Conservation (phyloP, 1,139 yeast species). For the Debaryomyces sp. region DNA sequence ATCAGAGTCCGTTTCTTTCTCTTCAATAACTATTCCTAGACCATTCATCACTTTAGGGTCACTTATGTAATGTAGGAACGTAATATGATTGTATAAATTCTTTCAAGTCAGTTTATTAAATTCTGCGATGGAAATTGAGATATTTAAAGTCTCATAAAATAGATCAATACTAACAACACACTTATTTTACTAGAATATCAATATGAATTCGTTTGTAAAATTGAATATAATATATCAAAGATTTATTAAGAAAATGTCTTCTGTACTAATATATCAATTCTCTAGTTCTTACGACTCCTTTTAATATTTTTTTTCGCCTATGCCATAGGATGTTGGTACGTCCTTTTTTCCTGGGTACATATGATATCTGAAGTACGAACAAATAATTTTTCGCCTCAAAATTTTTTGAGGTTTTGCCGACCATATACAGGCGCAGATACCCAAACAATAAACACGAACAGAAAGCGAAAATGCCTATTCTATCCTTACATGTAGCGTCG, state of each 20-base stretch:
- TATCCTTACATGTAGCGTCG: background rate
- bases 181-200: background rate
- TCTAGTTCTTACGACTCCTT: background rate
- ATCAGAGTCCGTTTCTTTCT: constrained; percentile 14
- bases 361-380: background rate
- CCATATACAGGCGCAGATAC: background rate
- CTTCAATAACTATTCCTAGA: constrained; percentile 38
- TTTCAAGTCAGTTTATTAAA: too few relatives aligned
- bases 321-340: background rate
- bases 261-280: background rate
- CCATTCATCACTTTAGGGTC: constrained; percentile 22
- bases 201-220: background rate
- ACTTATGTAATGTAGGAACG: background rate
- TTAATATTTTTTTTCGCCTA: background rate
- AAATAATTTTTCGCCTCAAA: background rate
- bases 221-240: background rate
- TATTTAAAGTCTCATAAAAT: background rate
- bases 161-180: background rate
- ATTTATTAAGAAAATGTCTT: background rate
- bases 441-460: background rate
- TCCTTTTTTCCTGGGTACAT: background rate
- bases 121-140: background rate
- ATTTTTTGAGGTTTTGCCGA: background rate
- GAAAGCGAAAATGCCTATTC: background rate
- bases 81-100: background rate